A percentile compares a stretch with the other conserved stretches of the same genome.
These are phyloP conservation scores for Tuber borchii DNA, from an alignment of 495 filamentous ascomycete genomes.

Conservation along the genomic window DNA sequence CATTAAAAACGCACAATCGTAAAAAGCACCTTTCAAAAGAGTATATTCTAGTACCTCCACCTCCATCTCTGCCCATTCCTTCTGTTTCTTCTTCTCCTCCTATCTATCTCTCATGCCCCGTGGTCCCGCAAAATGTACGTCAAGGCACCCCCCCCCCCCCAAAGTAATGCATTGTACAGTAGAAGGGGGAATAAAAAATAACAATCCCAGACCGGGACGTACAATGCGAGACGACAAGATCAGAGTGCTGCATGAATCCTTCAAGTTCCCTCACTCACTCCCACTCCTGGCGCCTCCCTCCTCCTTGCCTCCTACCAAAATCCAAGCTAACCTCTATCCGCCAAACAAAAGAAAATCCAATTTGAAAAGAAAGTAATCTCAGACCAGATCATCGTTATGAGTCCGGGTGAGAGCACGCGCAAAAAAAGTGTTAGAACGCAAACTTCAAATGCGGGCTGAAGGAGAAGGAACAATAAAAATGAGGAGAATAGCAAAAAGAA, in stretches of 20 bases:
- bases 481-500: not conserved
- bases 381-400: not conserved
- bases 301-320: not conserved
- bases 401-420: not conserved
- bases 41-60: not conserved
- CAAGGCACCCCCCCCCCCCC: not conserved
- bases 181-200: not conserved
- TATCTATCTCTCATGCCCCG: not conserved
- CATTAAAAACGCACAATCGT: not conserved
- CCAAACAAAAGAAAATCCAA: conserved; percentile 3
- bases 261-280: not conserved
- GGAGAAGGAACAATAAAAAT: not conserved
- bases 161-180: not conserved
- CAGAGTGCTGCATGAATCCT: not conserved
- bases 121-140: not conserved
- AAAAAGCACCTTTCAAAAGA: not conserved
- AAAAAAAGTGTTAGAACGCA: not conserved
- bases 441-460: not conserved
- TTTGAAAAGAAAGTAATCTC: not conserved
- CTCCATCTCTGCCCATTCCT: not conserved
- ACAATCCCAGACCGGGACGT: not conserved
- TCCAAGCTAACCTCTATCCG: not conserved
- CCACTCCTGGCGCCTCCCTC: not conserved
- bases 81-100: not conserved
- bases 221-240: not conserved